Percentiles rank a stretch among this genome's conserved stretches.
phyloP scores from a whole-genome alignment of 2,329 filamentous ascomycete genomes.

The Orbilia blumenaviensis region DNA sequence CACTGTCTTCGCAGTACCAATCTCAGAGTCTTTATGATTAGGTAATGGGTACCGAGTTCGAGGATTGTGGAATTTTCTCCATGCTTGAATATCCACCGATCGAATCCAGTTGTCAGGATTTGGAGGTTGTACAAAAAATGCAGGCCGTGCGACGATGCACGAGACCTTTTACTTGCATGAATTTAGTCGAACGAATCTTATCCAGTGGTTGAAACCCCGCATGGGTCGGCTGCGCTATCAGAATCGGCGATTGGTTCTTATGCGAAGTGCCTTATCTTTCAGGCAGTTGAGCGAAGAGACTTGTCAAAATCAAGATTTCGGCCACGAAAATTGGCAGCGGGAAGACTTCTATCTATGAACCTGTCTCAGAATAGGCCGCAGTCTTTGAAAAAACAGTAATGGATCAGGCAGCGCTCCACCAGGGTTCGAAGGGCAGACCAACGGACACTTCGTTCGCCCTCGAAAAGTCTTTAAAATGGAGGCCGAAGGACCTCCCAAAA shows the following conservation, averaged over 20 bases:
- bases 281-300: constrained; percentile 30
- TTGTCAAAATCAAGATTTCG: constrained; percentile 45
- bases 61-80: not conserved
- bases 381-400: constrained; percentile 6
- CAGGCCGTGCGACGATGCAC: constrained; percentile 9
- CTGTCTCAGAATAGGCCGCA: constrained; percentile 11
- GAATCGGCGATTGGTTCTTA: constrained; percentile 37
- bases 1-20: too few species aligned
- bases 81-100: not conserved
- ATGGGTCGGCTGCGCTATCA: constrained; percentile 13
- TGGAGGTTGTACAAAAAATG: not conserved
- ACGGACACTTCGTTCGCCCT: constrained; percentile 5
- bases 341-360: constrained; percentile 14
- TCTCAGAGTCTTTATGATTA: not conserved
- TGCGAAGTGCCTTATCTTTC: constrained; percentile 50
- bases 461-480: constrained; percentile 33
- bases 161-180: constrained; percentile 8
- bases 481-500: not conserved
- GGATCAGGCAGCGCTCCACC: not conserved
- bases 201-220: constrained; percentile 18
- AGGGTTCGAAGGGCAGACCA: not conserved
- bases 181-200: constrained; percentile 11
- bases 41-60: not conserved
- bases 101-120: not conserved
- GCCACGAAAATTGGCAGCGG: constrained; percentile 35